Base-by-base conservation (phyloP, 257 asterid species). In the Scutellaria galericulata region DNA sequence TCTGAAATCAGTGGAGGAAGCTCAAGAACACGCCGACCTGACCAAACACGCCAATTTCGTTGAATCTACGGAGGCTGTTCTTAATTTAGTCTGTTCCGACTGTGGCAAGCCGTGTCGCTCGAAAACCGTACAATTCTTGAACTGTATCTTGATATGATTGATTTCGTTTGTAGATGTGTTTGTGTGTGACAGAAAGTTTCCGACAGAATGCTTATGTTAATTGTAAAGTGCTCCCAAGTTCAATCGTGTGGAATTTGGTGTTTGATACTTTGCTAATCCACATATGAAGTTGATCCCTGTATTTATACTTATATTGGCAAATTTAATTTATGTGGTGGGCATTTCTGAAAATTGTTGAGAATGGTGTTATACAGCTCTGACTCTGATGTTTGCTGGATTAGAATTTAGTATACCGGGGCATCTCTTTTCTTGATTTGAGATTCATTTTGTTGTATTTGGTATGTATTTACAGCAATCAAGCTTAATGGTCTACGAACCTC, bases 101-200 rank as follows among this genome's bases (percentile, higher is more conserved):
- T 95, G 99, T 66, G 86, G 94, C 74, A 95, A 95, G 77, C 97
- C 96, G 57, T 95, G 99, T 80, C 98, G 98, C 73, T 87, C 98
- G 67, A 85, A 83, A 90, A 95, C 96, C 47, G 99, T 95, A 90
- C 39, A 31, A 44, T 50, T 66, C 64, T 42, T 48, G 2, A 31
- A 22, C 64, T 44, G 3, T 68, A 31, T 47, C 67, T 66, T 46
- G 37, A 24, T 65, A 20, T 52, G 46, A 51, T 63, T 37, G 53
- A n/a, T 27, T 59, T 72, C 59, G 5, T 20, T 62, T 7, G 22
- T 50, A 31, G 42, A 2, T 10, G 68, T 54, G 50, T 55, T 18
- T 18, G 35, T 41, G 2, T 24, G 27, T 18, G 18, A 18, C 0
- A 18, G 18, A 18, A 18, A 24, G 27, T 9, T 31, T 27, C 7